These are phyloP conservation scores for Ramicandelaber brevisporus DNA, from an alignment of 192 early-diverging fungal genomes.

Conservation along the genomic window DNA sequence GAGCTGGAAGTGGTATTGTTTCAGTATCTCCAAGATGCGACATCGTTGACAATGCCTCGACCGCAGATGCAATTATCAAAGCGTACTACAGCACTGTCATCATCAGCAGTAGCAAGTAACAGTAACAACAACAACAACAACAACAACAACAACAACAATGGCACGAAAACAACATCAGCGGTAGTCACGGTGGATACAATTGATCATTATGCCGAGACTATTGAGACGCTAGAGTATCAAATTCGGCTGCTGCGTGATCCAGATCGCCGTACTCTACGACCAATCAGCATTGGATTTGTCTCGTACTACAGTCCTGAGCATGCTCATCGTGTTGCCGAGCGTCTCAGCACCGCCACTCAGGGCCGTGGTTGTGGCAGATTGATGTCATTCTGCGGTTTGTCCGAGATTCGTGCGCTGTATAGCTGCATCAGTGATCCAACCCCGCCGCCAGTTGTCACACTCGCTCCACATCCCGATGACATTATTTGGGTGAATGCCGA, in stretches of 20 bases:
- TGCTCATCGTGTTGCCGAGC: conserved; percentile 18
- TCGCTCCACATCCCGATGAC: conserved; percentile 46
- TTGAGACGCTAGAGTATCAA: conserved; percentile 22
- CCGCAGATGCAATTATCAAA: no score
- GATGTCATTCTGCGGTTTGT: no score
- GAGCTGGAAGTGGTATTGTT: conserved; percentile 33
- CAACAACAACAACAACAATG: conserved; percentile 16
- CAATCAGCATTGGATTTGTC: conserved; percentile 43
- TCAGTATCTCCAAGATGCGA: conserved; percentile 16
- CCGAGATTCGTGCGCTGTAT: conserved; percentile 8
- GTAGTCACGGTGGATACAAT: conserved; percentile 38
- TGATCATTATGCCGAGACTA: conserved; percentile 33
- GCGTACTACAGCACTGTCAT: no score
- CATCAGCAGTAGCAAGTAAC: no score
- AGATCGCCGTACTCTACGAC: conserved; percentile 18
- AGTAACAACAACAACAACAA: no score
- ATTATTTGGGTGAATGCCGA: conserved; percentile 49
- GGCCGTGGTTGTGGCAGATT: no score
- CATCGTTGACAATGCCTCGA: conserved; percentile 9
- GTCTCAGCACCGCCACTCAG: no score
- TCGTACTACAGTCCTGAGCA: conserved; percentile 26
- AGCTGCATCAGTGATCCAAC: no score
- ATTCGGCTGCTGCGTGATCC: conserved; percentile 21
- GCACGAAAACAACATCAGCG: no score
- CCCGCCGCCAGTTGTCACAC: conserved; percentile 4